Evolutionary conservation across 1,139 yeast genomes (phyloP).

Genomic region (Candida mesenterica): DNA sequence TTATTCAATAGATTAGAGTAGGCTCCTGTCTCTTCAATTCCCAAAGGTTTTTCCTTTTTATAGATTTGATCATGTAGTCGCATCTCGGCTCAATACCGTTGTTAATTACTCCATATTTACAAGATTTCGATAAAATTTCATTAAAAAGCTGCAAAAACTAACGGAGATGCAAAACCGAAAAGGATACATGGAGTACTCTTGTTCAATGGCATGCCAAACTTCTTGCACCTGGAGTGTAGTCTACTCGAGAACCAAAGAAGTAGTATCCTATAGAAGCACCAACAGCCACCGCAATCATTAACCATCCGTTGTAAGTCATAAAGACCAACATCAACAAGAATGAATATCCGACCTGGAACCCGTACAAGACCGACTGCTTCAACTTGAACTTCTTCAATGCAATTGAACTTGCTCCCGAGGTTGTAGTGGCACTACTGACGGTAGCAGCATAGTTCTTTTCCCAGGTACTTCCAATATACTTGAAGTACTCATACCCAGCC

Average conservation of each 20-base stretch:
- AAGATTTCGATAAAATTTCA: background rate
- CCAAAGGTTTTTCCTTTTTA: no score
- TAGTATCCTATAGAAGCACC: slow-evolving; percentile 71
- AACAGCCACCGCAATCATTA: slow-evolving; percentile 66
- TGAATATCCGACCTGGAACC: slow-evolving; percentile 72
- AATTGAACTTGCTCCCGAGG: slow-evolving; percentile 15
- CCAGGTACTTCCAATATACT: slow-evolving; percentile 37
- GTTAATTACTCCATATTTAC: no score
- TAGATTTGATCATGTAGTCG: no score
- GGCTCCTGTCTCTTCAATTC: no score
- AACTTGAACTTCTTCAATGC: slow-evolving; percentile 21
- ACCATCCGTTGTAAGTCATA: slow-evolving; percentile 86
- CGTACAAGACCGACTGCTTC: slow-evolving; percentile 52
- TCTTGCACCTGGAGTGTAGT: slow-evolving; percentile 22
- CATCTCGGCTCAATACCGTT: no score
- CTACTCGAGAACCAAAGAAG: slow-evolving; percentile 53
- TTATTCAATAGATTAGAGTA: no score
- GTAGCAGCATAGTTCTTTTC: slow-evolving; percentile 18
- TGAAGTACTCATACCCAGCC: slow-evolving; percentile 61
- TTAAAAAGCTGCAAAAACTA: background rate
- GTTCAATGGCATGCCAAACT: slow-evolving; percentile 50
- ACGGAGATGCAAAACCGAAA: no score
- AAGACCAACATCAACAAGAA: slow-evolving; percentile 76
- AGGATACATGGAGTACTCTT: no score
- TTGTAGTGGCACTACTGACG: slow-evolving; percentile 12